A percentile compares a stretch with the other conserved stretches of the same genome.
Evolutionary conservation across 139 green algal genomes (phyloP).

Genomic region (Nannochloris sp.): DNA sequence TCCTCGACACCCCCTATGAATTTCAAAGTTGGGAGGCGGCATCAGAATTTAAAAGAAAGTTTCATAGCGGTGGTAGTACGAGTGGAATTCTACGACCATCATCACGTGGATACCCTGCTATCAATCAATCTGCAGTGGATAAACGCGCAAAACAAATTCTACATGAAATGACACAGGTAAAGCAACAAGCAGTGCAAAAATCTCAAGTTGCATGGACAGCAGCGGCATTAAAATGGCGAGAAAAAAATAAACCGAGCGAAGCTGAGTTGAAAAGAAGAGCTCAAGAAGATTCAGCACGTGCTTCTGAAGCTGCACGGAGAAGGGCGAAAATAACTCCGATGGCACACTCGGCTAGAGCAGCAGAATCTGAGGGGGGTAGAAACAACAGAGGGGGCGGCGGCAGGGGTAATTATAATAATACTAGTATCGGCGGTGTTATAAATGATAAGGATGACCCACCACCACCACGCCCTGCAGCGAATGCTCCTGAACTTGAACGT

Average conservation of each 20-base stretch:
- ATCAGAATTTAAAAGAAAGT: neutral
- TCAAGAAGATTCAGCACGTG: neutral
- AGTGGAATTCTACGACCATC: neutral
- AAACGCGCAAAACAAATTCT: neutral
- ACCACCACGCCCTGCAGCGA: neutral
- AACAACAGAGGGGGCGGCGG: neutral
- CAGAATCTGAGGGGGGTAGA: neutral
- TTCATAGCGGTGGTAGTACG: neutral
- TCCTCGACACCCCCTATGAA: no score
- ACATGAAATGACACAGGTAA: neutral
- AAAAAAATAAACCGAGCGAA: slow-evolving; percentile 17
- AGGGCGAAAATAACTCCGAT: neutral
- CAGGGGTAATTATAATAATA: neutral
- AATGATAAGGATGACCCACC: no score
- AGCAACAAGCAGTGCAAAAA: neutral
- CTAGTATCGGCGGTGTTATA: neutral
- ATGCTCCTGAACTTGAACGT: neutral
- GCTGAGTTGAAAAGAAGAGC: neutral
- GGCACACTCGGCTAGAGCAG: no score
- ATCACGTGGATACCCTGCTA: neutral
- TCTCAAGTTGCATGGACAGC: slow-evolving; percentile 13
- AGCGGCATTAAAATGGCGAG: slow-evolving; percentile 11
- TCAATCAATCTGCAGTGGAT: neutral
- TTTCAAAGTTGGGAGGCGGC: slow-evolving; percentile 3
- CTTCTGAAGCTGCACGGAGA: neutral